Evolutionary conservation across 139 green algal species (phyloP), one percentile per base, ranked within the genome.

Genomic region (Protoeuglena noctilucae): DNA sequence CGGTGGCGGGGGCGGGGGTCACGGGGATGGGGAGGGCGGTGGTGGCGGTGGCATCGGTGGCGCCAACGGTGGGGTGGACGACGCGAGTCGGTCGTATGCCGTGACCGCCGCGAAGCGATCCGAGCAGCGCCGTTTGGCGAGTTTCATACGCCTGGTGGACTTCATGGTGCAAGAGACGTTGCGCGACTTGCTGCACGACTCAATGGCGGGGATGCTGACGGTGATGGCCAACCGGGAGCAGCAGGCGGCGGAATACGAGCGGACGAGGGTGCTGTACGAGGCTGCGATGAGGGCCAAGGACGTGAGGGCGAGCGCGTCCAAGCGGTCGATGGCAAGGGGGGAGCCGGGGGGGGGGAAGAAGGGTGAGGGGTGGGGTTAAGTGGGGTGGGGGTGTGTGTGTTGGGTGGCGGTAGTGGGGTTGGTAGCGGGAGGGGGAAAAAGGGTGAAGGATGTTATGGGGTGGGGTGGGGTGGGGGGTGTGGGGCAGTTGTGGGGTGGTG

Each of bases 141-240:
- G 53, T 53, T 93, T 73, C 70, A 72, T 93, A 14, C 66, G 75
- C 48, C 74, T 89, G 60, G 53, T 70, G 28, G 80, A 88, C 70
- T 83, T 81, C 60, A 81, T 86, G 63, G 68, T 90, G 5, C 81
- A 67, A 56, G 77, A 85, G 60, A 79, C 79, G 1, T 65, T 88
- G 58, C 76, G 81, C 57, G 67, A 62, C 16, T 47, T 85, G 19
- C 66, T 88, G 43, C 25, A 79, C 19, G 64, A 76, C 43, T 77
- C 70, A 3, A 58, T 82, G 21, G 28, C 53, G 14, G 77, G 63
- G 28, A 46, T 70, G 28, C 60, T 48, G 31, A 39, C 43, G 28
- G 52, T 23, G 12, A 50, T 22, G 17, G 16, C 43, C 14, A 50
- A 23, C 43, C 14, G 22, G 43, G 19, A 50, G 17, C 43, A 26